Percentiles rank a stretch among this genome's conserved stretches.
Evolutionary conservation across 192 early-diverging fungal species (phyloP).

Genomic region (Phycomyces blakesleeanus): DNA sequence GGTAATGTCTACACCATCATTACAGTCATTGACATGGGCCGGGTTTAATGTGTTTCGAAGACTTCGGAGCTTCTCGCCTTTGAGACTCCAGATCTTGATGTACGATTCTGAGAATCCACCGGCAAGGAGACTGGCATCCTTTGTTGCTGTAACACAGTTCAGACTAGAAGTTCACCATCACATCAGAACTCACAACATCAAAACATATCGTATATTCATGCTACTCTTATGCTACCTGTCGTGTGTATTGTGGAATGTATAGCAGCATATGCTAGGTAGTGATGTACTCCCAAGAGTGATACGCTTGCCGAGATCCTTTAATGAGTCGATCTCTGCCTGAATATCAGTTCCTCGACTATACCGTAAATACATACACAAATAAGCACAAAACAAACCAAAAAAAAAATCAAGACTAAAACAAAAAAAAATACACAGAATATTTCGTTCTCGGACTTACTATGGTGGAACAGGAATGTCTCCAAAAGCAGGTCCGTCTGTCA

Average conservation of each 20-base stretch:
- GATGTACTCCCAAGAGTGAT: constrained; percentile 60
- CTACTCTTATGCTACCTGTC: constrained; percentile 49
- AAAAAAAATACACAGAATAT: background rate
- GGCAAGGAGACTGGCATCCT: constrained; percentile 78
- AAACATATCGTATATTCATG: background rate
- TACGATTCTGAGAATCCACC: constrained; percentile 95
- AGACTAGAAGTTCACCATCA: constrained; percentile 40
- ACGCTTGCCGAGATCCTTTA: constrained; percentile 76
- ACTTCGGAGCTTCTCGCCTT: constrained; percentile 64
- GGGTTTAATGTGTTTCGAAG: constrained; percentile 61
- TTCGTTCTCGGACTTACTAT: constrained; percentile 42
- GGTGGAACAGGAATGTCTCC: constrained; percentile 63
- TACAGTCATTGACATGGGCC: constrained; percentile 49
- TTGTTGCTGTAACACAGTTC: constrained; percentile 79
- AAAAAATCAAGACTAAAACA: no score
- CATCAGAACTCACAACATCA: background rate
- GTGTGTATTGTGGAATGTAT: constrained; percentile 94
- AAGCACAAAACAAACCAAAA: no score
- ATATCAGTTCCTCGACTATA: constrained; percentile 77
- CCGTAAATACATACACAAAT: background rate
- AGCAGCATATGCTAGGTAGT: constrained; percentile 88
- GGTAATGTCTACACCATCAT: constrained; percentile 6
- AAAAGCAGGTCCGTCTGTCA: constrained; percentile 53
- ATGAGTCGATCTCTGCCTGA: constrained; percentile 66
- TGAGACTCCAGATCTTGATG: constrained; percentile 90